These are phyloP conservation scores for Lonicera japonica DNA, from an alignment of 129 eudicot genomes.

Conservation along the genomic window DNA sequence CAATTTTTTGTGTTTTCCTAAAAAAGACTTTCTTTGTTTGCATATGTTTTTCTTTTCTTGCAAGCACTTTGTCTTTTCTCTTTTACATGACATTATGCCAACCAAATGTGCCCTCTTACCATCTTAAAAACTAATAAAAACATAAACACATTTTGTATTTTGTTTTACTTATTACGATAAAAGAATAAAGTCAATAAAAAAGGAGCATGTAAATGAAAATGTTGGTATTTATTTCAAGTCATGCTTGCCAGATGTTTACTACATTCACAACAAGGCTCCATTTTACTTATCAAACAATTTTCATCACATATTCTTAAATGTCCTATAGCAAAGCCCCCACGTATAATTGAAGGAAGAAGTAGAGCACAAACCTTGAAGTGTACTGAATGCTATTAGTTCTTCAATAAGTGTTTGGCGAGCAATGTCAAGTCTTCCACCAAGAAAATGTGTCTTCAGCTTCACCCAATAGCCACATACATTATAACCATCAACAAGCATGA, in stretches of 20 bases:
- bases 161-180: no score
- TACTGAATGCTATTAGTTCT: constrained; percentile 74
- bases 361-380: constrained; percentile 65
- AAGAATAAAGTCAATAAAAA: no score
- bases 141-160: no score
- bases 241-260: background rate
- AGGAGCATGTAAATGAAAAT: no score
- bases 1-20: no score
- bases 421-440: constrained; percentile 71
- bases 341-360: constrained; percentile 4
- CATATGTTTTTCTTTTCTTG: background rate
- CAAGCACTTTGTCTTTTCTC: background rate
- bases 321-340: background rate
- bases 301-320: constrained; percentile 3
- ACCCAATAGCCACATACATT: constrained; percentile 96
- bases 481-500: constrained; percentile 97
- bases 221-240: no score
- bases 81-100: no score
- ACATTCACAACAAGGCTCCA: background rate
- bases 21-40: no score
- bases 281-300: background rate
- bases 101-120: no score
- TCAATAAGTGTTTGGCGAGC: constrained; percentile 94
- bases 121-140: no score
- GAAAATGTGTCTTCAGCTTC: constrained; percentile 83